These are phyloP conservation scores for Moesziomyces aphidis DNA, from an alignment of 1,284 basidiomycete genomes.

Conservation along the genomic window DNA sequence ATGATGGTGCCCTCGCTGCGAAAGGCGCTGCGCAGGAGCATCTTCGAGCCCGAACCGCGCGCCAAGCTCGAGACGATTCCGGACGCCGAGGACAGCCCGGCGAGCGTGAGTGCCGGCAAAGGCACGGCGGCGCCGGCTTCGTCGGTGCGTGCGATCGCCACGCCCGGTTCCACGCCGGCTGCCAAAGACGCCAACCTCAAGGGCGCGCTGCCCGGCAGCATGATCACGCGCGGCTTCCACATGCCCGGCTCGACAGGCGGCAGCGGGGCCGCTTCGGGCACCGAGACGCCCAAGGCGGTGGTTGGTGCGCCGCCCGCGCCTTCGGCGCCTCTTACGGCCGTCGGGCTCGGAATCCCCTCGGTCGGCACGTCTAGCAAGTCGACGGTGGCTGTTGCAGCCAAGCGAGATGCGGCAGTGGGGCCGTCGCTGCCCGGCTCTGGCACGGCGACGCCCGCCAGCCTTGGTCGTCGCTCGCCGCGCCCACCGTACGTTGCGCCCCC, in stretches of 20 bases:
- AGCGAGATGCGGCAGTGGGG: constrained; percentile 23
- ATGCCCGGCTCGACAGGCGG: constrained; percentile 15
- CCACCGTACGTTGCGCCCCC: constrained; percentile 60
- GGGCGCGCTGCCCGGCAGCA: constrained; percentile 40
- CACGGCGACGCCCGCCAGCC: constrained; percentile 35
- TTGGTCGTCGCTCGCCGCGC: constrained; percentile 54
- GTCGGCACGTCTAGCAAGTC: constrained; percentile 18
- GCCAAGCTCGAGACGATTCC: constrained; percentile 44
- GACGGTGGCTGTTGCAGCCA: constrained; percentile 5
- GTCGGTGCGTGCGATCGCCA: constrained; percentile 6
- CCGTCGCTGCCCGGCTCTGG: constrained; percentile 31
- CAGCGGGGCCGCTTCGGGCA: not conserved
- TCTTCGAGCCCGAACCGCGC: constrained; percentile 27
- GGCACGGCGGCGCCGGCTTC: not conserved
- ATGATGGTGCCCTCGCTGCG: constrained; percentile 64
- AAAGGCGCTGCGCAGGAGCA: constrained; percentile 50
- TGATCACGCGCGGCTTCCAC: constrained; percentile 48
- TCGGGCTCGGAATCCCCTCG: constrained; percentile 23
- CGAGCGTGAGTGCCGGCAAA: constrained; percentile 21
- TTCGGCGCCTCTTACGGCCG: constrained; percentile 2
- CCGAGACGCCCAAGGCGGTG: constrained; percentile 10
- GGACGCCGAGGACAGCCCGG: constrained; percentile 35
- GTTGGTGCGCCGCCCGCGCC: constrained; percentile 1
- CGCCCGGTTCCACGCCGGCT: not conserved
- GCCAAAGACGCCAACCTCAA: constrained; percentile 20